Evolutionary conservation across 345 rosid species (phyloP).

Genomic region (Pugionium cornutum): DNA sequence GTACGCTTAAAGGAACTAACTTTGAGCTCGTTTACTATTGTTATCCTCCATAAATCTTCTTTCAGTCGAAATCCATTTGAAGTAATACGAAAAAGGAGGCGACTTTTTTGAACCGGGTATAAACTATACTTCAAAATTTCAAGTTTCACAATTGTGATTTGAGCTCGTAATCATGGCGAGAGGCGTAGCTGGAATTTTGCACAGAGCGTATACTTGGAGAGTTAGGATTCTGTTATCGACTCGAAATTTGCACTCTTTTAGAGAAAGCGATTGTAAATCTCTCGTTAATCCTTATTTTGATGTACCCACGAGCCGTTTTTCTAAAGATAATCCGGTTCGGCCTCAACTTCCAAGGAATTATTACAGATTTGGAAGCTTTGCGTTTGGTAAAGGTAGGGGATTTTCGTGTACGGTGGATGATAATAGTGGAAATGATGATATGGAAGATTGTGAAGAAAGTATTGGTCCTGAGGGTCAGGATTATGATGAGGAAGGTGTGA

Average conservation of each 20-base stretch:
- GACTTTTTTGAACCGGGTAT: slow-evolving; percentile 14
- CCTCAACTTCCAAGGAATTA: slow-evolving; percentile 15
- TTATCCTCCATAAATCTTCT: not conserved
- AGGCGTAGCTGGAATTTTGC: slow-evolving; percentile 50
- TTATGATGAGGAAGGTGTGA: slow-evolving; percentile 31
- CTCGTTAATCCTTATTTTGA: slow-evolving; percentile 30
- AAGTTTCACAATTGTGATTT: not conserved
- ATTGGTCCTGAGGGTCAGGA: slow-evolving; percentile 27
- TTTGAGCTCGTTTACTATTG: slow-evolving; percentile 20
- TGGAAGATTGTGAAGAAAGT: slow-evolving; percentile 31
- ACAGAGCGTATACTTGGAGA: slow-evolving; percentile 46
- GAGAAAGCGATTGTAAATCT: slow-evolving; percentile 36
- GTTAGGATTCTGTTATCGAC: slow-evolving; percentile 36
- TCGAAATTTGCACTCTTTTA: slow-evolving; percentile 44
- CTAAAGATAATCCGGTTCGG: slow-evolving; percentile 29
- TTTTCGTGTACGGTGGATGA: slow-evolving; percentile 43
- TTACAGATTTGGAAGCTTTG: slow-evolving; percentile 25
- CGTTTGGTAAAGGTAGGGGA: slow-evolving; percentile 32
- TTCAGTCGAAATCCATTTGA: not conserved
- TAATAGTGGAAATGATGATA: slow-evolving; percentile 33
- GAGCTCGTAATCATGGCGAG: slow-evolving; percentile 47
- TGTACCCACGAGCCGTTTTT: slow-evolving; percentile 39
- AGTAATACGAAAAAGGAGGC: slow-evolving; percentile 22
- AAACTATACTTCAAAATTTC: slow-evolving; percentile 5
- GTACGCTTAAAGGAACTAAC: slow-evolving; percentile 3